phyloP scores from a whole-genome alignment of 2,329 filamentous ascomycete genomes.

The Pseudocercospora macadamiae region DNA sequence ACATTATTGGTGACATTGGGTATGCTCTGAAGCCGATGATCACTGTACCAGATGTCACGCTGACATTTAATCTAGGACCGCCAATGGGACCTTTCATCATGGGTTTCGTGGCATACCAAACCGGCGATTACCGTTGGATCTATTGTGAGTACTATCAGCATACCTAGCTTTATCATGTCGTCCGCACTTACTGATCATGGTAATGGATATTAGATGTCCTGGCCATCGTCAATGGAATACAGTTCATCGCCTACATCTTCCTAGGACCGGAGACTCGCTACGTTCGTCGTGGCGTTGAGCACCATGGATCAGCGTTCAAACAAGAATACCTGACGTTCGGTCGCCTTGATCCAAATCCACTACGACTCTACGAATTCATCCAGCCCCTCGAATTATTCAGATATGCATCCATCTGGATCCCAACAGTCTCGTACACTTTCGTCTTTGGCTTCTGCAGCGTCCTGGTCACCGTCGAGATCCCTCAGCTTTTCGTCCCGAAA shows the following conservation, averaged over 20 bases:
- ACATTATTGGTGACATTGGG: constrained; percentile 56
- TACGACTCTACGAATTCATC: constrained; percentile 55
- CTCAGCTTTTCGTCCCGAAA: constrained; percentile 58
- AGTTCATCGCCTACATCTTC: constrained; percentile 61
- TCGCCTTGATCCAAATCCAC: constrained; percentile 57
- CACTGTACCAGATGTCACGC: neutral
- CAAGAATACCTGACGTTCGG: constrained; percentile 49
- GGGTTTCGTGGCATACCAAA: constrained; percentile 54
- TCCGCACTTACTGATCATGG: no score
- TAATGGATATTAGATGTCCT: no score
- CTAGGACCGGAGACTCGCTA: constrained; percentile 61
- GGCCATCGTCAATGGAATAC: constrained; percentile 60
- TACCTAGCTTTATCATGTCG: no score
- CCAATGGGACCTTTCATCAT: constrained; percentile 45
- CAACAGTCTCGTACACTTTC: constrained; percentile 59
- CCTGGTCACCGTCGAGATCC: constrained; percentile 61
- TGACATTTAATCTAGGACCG: constrained; percentile 35
- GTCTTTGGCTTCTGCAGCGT: constrained; percentile 60
- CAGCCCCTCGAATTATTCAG: constrained; percentile 53
- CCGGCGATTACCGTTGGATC: constrained; percentile 59
- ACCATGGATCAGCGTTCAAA: constrained; percentile 47
- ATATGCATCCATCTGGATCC: constrained; percentile 54
- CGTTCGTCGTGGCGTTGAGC: constrained; percentile 44
- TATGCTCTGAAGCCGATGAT: neutral
- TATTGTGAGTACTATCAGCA: no score